Base-by-base conservation (phyloP, 2,329 filamentous ascomycete species). In the Emydomyces testavorans region DNA sequence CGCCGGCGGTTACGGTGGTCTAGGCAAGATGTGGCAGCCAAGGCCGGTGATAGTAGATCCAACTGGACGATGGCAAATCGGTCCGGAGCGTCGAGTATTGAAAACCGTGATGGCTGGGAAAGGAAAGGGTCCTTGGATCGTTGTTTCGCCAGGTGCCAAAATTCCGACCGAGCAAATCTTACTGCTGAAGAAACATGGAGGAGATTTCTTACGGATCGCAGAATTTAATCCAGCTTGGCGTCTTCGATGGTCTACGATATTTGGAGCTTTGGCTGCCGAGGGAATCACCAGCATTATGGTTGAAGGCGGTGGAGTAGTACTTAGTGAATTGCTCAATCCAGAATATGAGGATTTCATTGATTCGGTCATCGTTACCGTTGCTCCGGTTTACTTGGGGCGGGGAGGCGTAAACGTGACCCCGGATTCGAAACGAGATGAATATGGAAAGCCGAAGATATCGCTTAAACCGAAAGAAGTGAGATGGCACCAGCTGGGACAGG, bases 321-420 rank as follows among this genome's bases (percentile, higher is more conserved):
- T 96, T 61, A 93, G 92, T 61, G 78, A 83, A 31, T 67, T 96
- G 15, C 71, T 96, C n/a, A 71, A 75, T 32, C 71, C 76, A 2
- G 68, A 70, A 23, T 78, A 80, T 57, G 70, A 77, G 13, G 57
- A 62, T n/a, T 68, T 88, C 6, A 72, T 94, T 35, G 76, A 86
- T 60, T 82, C 82, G 1, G 80, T 94, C 41, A 83, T 96, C 57
- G 74, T 95, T 50, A 95, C 90, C 0, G 80, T 95, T 58, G 88
- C 90, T 2, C 90, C 90, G 6, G 86, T 80, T 0, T 96, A 87
- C 78, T 72, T 96, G n/a, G 90, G 90, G 1, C 73, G 77, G 51
- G 86, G 85, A 2, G 87, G 87, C 6, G 85, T 95, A 7, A 73
- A 80, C 8, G 85, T 94, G 2, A 82, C 79, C 39, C 90, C 89